phyloP scores from a whole-genome alignment of 306 rosid species.

The Castanopsis chinensis region DNA sequence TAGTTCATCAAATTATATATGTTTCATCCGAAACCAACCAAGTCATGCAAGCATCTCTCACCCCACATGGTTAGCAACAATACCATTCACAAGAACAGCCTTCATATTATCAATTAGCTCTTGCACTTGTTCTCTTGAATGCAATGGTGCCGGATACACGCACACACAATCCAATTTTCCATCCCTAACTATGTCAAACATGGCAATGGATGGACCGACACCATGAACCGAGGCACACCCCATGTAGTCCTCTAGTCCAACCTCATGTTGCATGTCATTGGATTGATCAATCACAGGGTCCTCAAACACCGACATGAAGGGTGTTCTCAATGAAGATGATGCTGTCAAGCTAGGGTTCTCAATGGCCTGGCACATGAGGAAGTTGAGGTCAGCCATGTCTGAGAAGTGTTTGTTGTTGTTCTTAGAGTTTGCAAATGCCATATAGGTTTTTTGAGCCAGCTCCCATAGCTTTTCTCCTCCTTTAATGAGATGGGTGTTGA shows the following conservation, averaged over 20 bases:
- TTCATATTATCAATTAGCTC: constrained; percentile 45
- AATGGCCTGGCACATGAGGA: constrained; percentile 54
- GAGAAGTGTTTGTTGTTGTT: constrained; percentile 44
- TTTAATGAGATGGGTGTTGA: constrained; percentile 45
- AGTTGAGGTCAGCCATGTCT: constrained; percentile 63
- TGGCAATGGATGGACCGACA: constrained; percentile 58
- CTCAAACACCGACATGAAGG: constrained; percentile 58
- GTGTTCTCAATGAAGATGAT: constrained; percentile 45
- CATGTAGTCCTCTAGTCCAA: constrained; percentile 56
- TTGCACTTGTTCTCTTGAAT: constrained; percentile 50
- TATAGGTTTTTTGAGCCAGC: constrained; percentile 41
- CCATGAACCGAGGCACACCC: constrained; percentile 74
- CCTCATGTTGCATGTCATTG: background rate
- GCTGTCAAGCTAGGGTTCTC: constrained; percentile 55
- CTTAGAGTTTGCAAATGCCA: constrained; percentile 40
- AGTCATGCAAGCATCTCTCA: background rate
- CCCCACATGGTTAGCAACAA: constrained; percentile 14
- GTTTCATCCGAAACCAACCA: too few relatives aligned
- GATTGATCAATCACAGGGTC: constrained; percentile 47
- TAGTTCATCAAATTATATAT: too few relatives aligned
- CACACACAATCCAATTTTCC: constrained; percentile 56
- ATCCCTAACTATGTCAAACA: constrained; percentile 52
- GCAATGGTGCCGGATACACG: constrained; percentile 64
- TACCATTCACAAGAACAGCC: constrained; percentile 39
- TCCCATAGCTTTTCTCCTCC: constrained; percentile 66